Evolutionary conservation across 225 moss, liverwort and hornwort genomes (phyloP).

Genomic region (Marchantia polymorpha): DNA sequence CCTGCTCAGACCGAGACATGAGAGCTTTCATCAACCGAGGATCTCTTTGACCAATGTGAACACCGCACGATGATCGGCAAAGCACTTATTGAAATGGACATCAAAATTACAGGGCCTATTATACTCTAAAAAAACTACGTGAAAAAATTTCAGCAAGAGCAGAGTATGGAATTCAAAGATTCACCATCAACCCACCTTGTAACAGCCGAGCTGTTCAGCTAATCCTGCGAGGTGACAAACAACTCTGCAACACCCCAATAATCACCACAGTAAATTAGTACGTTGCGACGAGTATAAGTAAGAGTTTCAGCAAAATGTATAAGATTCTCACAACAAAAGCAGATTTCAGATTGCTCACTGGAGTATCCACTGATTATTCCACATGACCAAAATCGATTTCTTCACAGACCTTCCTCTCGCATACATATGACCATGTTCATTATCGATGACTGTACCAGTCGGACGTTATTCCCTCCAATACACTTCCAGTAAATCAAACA

Average conservation of each 20-base stretch:
- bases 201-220: constrained; percentile 36
- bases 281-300: not conserved
- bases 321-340: too few relatives aligned
- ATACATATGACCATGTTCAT: too few relatives aligned
- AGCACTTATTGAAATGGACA: not conserved
- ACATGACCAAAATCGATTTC: too few relatives aligned
- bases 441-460: too few relatives aligned
- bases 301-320: too few relatives aligned
- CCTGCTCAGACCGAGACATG: constrained; percentile 23
- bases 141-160: not conserved
- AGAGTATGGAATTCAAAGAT: not conserved
- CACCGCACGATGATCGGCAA: not conserved
- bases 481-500: too few relatives aligned
- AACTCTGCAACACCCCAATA: constrained; percentile 24
- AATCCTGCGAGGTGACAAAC: constrained; percentile 19
- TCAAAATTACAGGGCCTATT: not conserved
- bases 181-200: constrained; percentile 29
- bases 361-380: too few relatives aligned
- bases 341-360: too few relatives aligned
- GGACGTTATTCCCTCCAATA: too few relatives aligned
- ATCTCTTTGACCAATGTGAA: not conserved
- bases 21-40: not conserved
- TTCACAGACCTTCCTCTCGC: too few relatives aligned
- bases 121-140: too few relatives aligned
- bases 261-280: not conserved